Conservation (phyloP, 164 flowering plant genomes). For the Dillenia turbinata region DNA sequence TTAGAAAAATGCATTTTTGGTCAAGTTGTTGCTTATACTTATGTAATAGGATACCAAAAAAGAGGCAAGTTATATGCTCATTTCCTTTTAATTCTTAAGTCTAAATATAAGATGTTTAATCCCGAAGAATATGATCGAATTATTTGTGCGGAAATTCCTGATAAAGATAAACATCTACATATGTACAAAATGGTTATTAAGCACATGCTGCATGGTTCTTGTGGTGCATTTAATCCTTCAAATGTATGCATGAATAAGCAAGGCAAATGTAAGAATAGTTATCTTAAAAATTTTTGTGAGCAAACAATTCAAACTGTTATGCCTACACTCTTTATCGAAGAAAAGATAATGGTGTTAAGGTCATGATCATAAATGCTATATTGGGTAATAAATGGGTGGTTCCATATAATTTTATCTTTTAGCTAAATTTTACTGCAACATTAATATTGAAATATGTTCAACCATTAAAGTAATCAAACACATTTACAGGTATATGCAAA, state of each 20-base stretch:
- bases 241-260: constrained; percentile 7
- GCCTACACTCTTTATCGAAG: constrained; percentile 12
- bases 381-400: constrained; percentile 13
- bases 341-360: background rate
- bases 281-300: constrained; percentile 2
- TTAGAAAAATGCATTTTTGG: constrained; percentile 9
- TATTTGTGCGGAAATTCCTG: constrained; percentile 9
- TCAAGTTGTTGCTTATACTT: constrained; percentile 3
- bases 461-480: constrained; percentile 5
- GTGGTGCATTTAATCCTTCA: constrained; percentile 2
- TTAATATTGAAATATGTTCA: constrained; percentile 18
- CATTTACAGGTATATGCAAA: constrained; percentile 18
- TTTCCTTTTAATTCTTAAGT: constrained; percentile 8
- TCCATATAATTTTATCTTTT: constrained; percentile 7
- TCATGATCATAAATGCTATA: background rate
- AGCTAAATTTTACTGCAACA: constrained; percentile 9
- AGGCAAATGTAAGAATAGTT: constrained; percentile 3
- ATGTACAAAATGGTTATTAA: constrained; percentile 3
- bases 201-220: constrained; percentile 13
- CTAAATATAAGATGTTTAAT: background rate
- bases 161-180: background rate
- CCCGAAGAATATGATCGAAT: constrained; percentile 6
- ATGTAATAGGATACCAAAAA: constrained; percentile 23
- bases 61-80: constrained; percentile 19
- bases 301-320: background rate